Conservation (phyloP, 2,329 filamentous ascomycete species). For the Curvularia verruculosa region DNA sequence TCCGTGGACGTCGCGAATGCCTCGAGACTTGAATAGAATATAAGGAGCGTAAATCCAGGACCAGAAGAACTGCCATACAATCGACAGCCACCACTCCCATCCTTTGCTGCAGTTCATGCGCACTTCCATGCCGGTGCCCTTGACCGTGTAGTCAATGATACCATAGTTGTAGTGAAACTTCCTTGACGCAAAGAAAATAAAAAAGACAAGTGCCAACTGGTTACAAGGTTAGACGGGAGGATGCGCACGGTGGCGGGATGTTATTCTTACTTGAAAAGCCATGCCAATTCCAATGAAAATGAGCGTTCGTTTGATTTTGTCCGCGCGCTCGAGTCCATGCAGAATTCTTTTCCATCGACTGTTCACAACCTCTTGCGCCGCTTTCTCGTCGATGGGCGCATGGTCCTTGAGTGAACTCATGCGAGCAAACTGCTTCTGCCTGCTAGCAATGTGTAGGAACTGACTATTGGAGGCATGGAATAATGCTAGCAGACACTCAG, state of each 20-base stretch:
- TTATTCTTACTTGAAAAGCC: constrained; percentile 31
- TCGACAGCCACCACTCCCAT: constrained; percentile 48
- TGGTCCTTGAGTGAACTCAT: constrained; percentile 34
- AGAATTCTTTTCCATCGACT: constrained; percentile 35
- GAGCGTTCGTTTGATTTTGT: constrained; percentile 37
- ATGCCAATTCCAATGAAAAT: constrained; percentile 39
- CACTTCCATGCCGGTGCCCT: constrained; percentile 33
- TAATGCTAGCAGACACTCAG: constrained; percentile 21
- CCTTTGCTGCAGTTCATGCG: constrained; percentile 38
- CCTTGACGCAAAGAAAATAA: constrained; percentile 41
- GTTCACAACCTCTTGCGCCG: constrained; percentile 29
- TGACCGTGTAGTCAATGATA: constrained; percentile 37
- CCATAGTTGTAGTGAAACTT: constrained; percentile 45
- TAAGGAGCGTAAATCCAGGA: constrained; percentile 46
- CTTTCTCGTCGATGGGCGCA: constrained; percentile 30
- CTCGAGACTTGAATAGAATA: constrained; percentile 43
- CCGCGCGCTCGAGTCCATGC: constrained; percentile 30
- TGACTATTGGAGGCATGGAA: constrained; percentile 47
- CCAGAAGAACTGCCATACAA: constrained; percentile 48
- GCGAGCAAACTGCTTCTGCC: constrained; percentile 40
- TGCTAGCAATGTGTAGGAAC: constrained; percentile 41
- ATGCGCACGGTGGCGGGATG: background rate
- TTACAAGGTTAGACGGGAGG: background rate
- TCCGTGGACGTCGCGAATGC: constrained; percentile 41
- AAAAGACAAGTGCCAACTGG: constrained; percentile 5